These are phyloP conservation scores for Metschnikowia henanensis DNA, from an alignment of 805 yeast species.

Conservation along the genomic window DNA sequence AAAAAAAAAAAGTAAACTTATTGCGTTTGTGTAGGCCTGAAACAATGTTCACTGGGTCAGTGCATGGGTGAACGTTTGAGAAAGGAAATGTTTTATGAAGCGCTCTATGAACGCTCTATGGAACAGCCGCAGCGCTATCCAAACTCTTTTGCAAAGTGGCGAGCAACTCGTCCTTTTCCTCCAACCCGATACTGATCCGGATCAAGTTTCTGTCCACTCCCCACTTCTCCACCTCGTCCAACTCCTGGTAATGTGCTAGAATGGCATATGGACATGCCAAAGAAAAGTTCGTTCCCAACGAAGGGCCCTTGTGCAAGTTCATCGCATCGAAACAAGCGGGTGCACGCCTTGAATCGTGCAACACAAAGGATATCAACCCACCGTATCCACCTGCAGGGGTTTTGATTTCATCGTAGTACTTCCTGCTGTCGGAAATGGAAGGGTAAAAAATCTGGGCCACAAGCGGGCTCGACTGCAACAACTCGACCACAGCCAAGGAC, in stretches of 20 bases:
- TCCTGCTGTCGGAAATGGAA: conserved; percentile 48
- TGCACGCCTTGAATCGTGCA: conserved; percentile 64
- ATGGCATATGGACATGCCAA: conserved; percentile 89
- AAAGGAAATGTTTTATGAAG: background rate
- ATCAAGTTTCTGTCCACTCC: conserved; percentile 80
- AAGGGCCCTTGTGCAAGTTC: conserved; percentile 81
- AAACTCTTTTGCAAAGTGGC: conserved; percentile 17
- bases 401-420: conserved; percentile 69
- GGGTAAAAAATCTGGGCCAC: conserved; percentile 77
- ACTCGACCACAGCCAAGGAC: conserved; percentile 52
- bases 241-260: conserved; percentile 79
- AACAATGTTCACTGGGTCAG: no score
- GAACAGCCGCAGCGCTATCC: conserved; percentile 11
- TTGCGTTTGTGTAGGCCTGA: no score
- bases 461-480: conserved; percentile 50
- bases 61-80: no score
- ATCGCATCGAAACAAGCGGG: conserved; percentile 70
- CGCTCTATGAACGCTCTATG: no score
- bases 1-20: no score
- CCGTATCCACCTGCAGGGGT: conserved; percentile 85
- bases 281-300: conserved; percentile 87
- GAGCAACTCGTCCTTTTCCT: conserved; percentile 58
- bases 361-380: conserved; percentile 75
- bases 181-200: conserved; percentile 84
- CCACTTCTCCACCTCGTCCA: conserved; percentile 77